These are phyloP conservation scores for Linderina pennispora DNA, from an alignment of 192 early-diverging fungal genomes.

Conservation along the genomic window DNA sequence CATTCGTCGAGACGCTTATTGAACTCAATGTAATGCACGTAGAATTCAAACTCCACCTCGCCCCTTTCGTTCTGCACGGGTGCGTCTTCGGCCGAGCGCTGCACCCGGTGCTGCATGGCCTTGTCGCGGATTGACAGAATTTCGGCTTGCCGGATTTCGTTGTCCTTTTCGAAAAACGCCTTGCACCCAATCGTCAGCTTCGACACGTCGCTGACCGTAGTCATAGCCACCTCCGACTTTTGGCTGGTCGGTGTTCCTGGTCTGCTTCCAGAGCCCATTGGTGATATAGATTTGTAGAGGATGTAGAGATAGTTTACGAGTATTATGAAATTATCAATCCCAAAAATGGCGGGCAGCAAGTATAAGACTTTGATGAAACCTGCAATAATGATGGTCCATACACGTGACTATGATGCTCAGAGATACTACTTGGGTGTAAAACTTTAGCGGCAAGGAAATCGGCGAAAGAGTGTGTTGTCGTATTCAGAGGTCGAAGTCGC, in stretches of 20 bases:
- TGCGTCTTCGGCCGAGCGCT: conserved; percentile 42
- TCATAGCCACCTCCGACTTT: conserved; percentile 19
- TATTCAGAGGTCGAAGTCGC: not conserved
- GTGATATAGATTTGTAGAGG: not conserved
- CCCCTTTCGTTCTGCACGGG: conserved; percentile 32
- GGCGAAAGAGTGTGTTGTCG: no score
- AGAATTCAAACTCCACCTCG: conserved; percentile 61
- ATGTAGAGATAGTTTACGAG: no score
- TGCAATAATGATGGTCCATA: no score
- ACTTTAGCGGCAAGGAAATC: no score
- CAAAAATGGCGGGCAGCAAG: no score
- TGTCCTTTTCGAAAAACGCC: conserved; percentile 55
- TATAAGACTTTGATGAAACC: no score
- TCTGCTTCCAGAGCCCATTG: conserved; percentile 36
- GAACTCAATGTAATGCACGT: conserved; percentile 94
- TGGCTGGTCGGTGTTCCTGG: conserved; percentile 31
- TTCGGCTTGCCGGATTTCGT: conserved; percentile 76
- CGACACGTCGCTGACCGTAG: conserved; percentile 11
- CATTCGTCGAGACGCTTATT: conserved; percentile 99
- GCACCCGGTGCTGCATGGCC: conserved; percentile 39
- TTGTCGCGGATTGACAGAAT: conserved; percentile 68
- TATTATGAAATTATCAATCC: no score
- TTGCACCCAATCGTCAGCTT: conserved; percentile 55
- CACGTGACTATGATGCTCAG: no score
- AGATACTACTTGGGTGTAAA: no score